A percentile compares a stretch with the other conserved stretches of the same genome.
phyloP scores from a whole-genome alignment of 169 alveolate species.

The Amoebophrya sp. region DNA sequence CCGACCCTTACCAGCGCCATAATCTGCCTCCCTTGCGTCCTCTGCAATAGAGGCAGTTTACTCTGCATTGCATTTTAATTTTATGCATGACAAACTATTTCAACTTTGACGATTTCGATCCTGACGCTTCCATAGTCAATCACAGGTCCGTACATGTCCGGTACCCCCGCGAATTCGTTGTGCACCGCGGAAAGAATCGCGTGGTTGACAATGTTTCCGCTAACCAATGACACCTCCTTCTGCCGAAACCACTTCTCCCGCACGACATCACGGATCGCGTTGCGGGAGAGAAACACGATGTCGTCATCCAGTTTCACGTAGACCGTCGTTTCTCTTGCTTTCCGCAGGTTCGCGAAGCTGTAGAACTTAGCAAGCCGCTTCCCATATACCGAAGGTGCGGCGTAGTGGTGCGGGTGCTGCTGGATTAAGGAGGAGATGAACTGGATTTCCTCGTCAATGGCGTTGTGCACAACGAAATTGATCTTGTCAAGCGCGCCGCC shows the following conservation, averaged over 20 bases:
- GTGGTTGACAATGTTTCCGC: background rate
- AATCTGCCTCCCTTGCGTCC: no score
- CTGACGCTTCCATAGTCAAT: no score
- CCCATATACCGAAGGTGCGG: background rate
- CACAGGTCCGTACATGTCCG: background rate
- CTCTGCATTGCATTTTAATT: no score
- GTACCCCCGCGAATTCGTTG: background rate
- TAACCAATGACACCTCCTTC: background rate
- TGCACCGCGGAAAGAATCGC: slow-evolving; percentile 2
- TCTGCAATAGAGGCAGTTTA: no score
- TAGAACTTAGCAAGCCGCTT: background rate
- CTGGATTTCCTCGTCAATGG: background rate
- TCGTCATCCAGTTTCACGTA: background rate
- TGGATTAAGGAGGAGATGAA: background rate
- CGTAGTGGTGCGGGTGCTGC: background rate
- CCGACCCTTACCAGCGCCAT: no score
- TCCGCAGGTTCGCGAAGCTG: background rate
- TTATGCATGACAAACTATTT: no score
- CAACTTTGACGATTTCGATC: no score
- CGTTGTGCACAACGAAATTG: background rate
- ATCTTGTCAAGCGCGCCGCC: background rate
- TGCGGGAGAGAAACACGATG: background rate
- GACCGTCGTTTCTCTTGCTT: background rate
- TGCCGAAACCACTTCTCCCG: background rate
- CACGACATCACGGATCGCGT: background rate